Evolutionary conservation across 2,329 filamentous ascomycete genomes (phyloP).

Genomic region (Colletotrichum sp.): DNA sequence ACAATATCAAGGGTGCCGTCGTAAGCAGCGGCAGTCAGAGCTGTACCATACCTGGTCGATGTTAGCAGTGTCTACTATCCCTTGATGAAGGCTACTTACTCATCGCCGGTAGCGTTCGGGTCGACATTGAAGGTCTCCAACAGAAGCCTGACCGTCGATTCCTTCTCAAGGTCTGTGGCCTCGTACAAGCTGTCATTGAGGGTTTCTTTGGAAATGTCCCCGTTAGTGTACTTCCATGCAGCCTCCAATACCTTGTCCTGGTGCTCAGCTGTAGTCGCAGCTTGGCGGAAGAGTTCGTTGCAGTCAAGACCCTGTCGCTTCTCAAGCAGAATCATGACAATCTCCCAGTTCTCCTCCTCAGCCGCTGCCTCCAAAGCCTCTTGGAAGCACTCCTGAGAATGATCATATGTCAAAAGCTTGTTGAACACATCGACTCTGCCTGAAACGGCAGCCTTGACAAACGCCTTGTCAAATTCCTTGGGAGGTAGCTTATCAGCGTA

Average conservation of each 20-base stretch:
- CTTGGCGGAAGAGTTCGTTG: slow-evolving; percentile 36
- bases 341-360: slow-evolving; percentile 40
- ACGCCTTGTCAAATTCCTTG: slow-evolving; percentile 42
- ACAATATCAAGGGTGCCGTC: slow-evolving; percentile 34
- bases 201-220: slow-evolving; percentile 33
- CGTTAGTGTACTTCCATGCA: slow-evolving; percentile 41
- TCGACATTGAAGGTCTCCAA: slow-evolving; percentile 37
- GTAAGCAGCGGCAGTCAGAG: slow-evolving; percentile 42
- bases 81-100: slow-evolving; percentile 31
- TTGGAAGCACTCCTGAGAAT: slow-evolving; percentile 36
- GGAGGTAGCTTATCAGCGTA: slow-evolving; percentile 42
- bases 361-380: slow-evolving; percentile 36
- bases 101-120: slow-evolving; percentile 41
- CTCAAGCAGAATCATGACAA: slow-evolving; percentile 39
- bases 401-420: slow-evolving; percentile 39
- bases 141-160: slow-evolving; percentile 39
- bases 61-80: not conserved
- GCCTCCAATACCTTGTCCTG: slow-evolving; percentile 39
- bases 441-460: slow-evolving; percentile 40
- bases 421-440: slow-evolving; percentile 45
- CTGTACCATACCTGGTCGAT: slow-evolving; percentile 34
- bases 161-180: slow-evolving; percentile 43
- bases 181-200: slow-evolving; percentile 40
- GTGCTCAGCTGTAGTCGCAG: slow-evolving; percentile 35
- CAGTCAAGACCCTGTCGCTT: slow-evolving; percentile 35